These are phyloP conservation scores for Trametes sp. DNA, from an alignment of 1,284 basidiomycete genomes.

Conservation along the genomic window DNA sequence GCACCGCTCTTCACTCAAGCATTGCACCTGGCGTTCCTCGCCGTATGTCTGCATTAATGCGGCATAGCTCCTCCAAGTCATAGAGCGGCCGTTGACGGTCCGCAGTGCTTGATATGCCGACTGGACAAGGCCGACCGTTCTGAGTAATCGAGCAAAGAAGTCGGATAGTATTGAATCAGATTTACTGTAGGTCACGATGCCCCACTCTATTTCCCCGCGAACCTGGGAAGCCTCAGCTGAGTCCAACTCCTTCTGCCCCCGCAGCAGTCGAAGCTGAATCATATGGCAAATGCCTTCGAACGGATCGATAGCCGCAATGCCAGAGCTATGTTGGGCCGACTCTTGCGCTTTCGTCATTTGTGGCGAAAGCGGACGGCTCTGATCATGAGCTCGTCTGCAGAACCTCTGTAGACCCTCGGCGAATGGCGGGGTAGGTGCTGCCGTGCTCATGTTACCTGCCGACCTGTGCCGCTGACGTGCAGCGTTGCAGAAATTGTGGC, in stretches of 20 bases:
- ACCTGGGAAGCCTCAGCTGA: background rate
- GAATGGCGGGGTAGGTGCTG: slow-evolving; percentile 11
- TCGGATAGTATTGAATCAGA: background rate
- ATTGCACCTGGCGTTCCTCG: too few relatives aligned
- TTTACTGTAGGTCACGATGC: slow-evolving; percentile 2
- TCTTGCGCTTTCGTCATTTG: background rate
- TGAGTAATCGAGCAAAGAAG: too few relatives aligned
- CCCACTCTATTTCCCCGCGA: slow-evolving; percentile 10
- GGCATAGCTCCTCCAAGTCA: too few relatives aligned
- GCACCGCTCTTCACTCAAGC: too few relatives aligned
- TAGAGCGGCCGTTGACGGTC: too few relatives aligned
- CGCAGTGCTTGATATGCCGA: too few relatives aligned
- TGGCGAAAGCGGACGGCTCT: background rate
- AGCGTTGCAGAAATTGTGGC: too few relatives aligned
- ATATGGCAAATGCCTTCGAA: background rate
- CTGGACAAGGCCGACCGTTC: too few relatives aligned
- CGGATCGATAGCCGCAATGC: slow-evolving; percentile 5
- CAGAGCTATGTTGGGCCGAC: background rate
- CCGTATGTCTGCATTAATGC: too few relatives aligned
- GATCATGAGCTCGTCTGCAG: background rate
- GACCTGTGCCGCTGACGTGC: background rate
- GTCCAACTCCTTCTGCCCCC: background rate
- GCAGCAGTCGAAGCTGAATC: background rate
- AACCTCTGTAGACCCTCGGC: background rate
- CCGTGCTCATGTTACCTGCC: background rate